Percentiles rank a stretch among this genome's conserved stretches.
phyloP scores from a whole-genome alignment of 108 stramenopile species.

The Skeletonema potamos region DNA sequence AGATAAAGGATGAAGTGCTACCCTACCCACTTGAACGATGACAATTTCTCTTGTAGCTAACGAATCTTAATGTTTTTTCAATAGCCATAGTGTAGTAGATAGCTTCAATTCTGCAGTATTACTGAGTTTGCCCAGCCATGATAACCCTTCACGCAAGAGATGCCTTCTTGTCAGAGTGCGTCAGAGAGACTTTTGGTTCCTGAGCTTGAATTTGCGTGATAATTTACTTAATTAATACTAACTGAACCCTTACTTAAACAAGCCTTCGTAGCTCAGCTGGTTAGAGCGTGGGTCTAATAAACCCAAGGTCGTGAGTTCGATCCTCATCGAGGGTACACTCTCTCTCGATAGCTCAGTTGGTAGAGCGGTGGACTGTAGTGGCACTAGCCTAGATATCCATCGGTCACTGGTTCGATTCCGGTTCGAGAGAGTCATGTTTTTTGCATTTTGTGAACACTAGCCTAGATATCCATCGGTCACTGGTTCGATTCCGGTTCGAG shows the following conservation, averaged over 20 bases:
- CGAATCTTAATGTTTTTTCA: neutral
- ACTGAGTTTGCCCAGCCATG: too few species aligned
- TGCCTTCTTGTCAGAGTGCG: too few species aligned
- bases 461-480: constrained; percentile 4
- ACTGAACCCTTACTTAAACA: too few species aligned
- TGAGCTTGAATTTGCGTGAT: too few species aligned
- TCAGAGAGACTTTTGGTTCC: too few species aligned
- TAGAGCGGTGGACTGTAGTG: constrained; percentile 1
- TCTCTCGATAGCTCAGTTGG: constrained; percentile 1
- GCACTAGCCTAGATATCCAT: neutral
- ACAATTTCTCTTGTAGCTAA: neutral
- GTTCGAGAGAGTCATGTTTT: too few species aligned
- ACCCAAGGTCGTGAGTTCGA: constrained; percentile 72
- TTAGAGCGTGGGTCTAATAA: constrained; percentile 70
- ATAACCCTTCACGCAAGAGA: too few species aligned
- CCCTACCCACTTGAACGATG: neutral
- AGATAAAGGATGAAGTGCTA: neutral
- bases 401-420: neutral
- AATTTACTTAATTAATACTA: too few species aligned
- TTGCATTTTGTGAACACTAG: too few species aligned
- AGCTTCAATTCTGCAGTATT: neutral
- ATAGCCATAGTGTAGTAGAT: neutral
- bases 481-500: constrained; percentile 4
- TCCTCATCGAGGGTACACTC: constrained; percentile 49
- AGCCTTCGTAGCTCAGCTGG: constrained; percentile 56